Percentiles rank a stretch among this genome's conserved stretches.
Conservation (phyloP, 2,329 filamentous ascomycete genomes). For the Botryotinia convoluta region DNA sequence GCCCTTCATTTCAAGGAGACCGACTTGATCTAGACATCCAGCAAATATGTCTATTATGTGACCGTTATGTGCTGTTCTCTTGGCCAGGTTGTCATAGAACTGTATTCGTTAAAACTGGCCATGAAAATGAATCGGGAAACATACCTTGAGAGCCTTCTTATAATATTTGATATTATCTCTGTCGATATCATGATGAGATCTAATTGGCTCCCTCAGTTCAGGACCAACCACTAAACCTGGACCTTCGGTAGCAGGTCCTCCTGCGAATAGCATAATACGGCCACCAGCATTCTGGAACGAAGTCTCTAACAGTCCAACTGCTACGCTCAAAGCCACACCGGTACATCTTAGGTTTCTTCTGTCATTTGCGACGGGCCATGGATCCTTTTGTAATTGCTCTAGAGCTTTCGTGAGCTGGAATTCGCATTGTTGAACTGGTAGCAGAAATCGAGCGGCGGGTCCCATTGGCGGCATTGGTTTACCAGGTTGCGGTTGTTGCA, state of each 20-base stretch:
- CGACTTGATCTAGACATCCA: constrained; percentile 95
- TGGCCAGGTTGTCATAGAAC: constrained; percentile 94
- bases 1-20: constrained; percentile 96
- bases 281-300: constrained; percentile 95
- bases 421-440: constrained; percentile 93
- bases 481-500: constrained; percentile 68
- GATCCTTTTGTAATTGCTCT: constrained; percentile 93
- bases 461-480: constrained; percentile 72
- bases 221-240: constrained; percentile 96
- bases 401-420: constrained; percentile 96
- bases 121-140: constrained; percentile 25
- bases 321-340: constrained; percentile 93
- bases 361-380: constrained; percentile 95
- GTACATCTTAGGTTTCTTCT: constrained; percentile 88
- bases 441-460: constrained; percentile 82
- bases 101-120: constrained; percentile 40
- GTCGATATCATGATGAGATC: constrained; percentile 98
- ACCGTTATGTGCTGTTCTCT: constrained; percentile 91
- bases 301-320: constrained; percentile 85
- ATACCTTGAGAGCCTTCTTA: constrained; percentile 94
- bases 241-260: constrained; percentile 91
- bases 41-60: constrained; percentile 98
- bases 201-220: constrained; percentile 92
- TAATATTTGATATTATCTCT: constrained; percentile 99
- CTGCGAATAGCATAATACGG: constrained; percentile 95